A percentile compares a stretch with the other conserved stretches of the same genome.
phyloP scores from a whole-genome alignment of 2,329 filamentous ascomycete species.

The Penicillium vulpinum region DNA sequence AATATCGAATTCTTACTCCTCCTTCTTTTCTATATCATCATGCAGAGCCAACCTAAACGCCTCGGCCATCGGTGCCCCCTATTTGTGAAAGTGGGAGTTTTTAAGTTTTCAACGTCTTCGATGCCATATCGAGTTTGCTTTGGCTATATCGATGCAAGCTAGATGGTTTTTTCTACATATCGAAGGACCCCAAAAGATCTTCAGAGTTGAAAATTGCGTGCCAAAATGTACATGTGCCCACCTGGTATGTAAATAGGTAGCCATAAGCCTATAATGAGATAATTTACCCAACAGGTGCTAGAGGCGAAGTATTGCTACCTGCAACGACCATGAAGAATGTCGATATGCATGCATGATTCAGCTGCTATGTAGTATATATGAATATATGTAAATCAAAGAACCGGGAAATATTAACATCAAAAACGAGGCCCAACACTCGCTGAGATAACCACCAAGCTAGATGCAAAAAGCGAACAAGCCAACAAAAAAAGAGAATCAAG shows the following conservation, averaged over 20 bases:
- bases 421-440: neutral
- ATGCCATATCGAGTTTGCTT: too few species aligned
- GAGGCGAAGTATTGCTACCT: neutral
- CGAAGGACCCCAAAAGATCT: too few species aligned
- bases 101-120: too few species aligned
- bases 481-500: neutral
- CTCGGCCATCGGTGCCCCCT: too few species aligned
- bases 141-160: too few species aligned
- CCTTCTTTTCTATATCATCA: too few species aligned
- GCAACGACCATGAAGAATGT: neutral
- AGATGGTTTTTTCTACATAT: too few species aligned
- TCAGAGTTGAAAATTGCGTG: neutral
- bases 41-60: too few species aligned
- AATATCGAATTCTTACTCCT: too few species aligned
- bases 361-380: neutral
- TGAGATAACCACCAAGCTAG: constrained; percentile 7
- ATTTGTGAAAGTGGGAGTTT: too few species aligned
- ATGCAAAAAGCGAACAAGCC: neutral
- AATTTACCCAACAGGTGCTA: neutral
- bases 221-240: neutral
- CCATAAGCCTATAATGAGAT: neutral
- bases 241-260: neutral
- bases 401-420: neutral
- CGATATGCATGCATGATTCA: neutral
- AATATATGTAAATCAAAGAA: neutral